A percentile compares a stretch with the other conserved stretches of the same genome.
These are phyloP conservation scores for Nemania diffusa DNA, from an alignment of 2,329 filamentous ascomycete genomes.

Conservation along the genomic window DNA sequence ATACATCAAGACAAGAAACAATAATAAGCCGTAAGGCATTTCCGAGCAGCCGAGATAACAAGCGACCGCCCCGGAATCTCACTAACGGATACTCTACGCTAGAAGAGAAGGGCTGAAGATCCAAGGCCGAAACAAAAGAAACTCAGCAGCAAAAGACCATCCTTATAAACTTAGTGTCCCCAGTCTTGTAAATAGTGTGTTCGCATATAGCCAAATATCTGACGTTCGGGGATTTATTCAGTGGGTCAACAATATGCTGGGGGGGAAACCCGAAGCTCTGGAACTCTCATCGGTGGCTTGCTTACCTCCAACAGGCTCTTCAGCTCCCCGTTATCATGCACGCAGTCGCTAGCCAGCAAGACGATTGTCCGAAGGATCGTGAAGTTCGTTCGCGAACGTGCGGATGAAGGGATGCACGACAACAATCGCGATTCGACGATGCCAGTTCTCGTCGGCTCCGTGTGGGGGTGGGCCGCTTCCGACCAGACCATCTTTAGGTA, in stretches of 20 bases:
- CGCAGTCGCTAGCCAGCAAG: neutral
- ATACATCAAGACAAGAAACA: neutral
- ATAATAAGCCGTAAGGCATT: neutral
- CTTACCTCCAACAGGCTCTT: neutral
- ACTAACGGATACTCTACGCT: neutral
- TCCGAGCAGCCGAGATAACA: neutral
- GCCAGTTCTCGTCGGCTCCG: neutral
- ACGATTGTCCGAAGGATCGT: neutral
- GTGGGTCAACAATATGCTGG: conserved; percentile 12
- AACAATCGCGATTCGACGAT: neutral
- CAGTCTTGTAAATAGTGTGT: neutral
- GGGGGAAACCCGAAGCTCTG: conserved; percentile 21
- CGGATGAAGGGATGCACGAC: neutral
- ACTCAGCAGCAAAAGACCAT: conserved; percentile 5
- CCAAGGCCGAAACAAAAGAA: neutral
- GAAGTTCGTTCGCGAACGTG: neutral
- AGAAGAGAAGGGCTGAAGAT: neutral
- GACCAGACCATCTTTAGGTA: no score
- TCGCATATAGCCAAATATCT: neutral
- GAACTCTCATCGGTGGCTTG: conserved; percentile 10
- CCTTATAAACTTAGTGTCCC: neutral
- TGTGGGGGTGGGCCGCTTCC: neutral
- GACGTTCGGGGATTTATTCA: conserved; percentile 26
- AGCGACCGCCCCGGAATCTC: neutral
- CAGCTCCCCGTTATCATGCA: neutral